Evolutionary conservation across 2,329 filamentous ascomycete species (phyloP).

Genomic region (Colletotrichum salicis): DNA sequence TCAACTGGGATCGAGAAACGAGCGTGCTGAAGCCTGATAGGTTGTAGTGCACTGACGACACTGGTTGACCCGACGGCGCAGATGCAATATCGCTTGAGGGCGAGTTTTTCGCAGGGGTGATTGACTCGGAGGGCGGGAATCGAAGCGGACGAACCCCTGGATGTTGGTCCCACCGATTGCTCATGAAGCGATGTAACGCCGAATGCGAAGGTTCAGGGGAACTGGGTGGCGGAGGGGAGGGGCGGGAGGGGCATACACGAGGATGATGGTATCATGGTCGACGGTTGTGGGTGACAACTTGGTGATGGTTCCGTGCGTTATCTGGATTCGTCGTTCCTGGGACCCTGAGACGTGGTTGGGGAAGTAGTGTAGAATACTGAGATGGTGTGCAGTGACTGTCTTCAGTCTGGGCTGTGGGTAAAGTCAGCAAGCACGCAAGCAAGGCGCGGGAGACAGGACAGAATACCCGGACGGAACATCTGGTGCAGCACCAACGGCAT

Average conservation of each 20-base stretch:
- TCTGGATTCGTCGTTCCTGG: not conserved
- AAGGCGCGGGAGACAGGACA: not conserved
- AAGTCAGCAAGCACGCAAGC: not conserved
- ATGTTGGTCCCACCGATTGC: conserved; percentile 19
- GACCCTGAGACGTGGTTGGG: not conserved
- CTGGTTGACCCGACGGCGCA: not conserved
- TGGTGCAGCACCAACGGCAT: not conserved
- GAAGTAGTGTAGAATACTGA: not conserved
- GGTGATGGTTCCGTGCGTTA: conserved; percentile 3
- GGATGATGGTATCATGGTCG: not conserved
- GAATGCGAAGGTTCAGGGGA: conserved; percentile 19
- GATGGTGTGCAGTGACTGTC: not conserved
- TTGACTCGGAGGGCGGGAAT: conserved; percentile 15
- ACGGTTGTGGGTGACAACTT: not conserved
- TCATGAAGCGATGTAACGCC: conserved; percentile 25
- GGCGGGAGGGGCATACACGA: conserved; percentile 12
- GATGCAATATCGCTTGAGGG: conserved; percentile 8
- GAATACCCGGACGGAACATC: not conserved
- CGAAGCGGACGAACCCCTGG: not conserved
- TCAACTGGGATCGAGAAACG: not conserved
- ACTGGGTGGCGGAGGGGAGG: conserved; percentile 6
- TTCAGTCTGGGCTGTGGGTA: not conserved
- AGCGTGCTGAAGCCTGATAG: not conserved
- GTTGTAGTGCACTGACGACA: not conserved
- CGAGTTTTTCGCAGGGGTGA: conserved; percentile 9